A percentile compares a stretch with the other conserved stretches of the same genome.
These are phyloP conservation scores for Bretziella fagacearum DNA, from an alignment of 2,329 filamentous ascomycete genomes.

Conservation along the genomic window DNA sequence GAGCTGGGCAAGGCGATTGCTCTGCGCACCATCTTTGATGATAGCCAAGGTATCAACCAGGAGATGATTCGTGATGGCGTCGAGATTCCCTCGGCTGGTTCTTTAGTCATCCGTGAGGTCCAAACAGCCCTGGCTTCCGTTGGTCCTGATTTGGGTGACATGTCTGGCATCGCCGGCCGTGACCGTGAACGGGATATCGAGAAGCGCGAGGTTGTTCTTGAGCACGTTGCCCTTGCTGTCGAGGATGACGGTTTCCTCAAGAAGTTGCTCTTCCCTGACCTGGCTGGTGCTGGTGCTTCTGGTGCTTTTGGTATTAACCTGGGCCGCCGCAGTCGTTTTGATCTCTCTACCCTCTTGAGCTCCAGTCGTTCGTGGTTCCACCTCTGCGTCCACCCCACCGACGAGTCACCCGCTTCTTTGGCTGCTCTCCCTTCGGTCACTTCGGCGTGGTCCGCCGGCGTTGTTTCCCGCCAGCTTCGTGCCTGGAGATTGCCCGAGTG, in stretches of 20 bases:
- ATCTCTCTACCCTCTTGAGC: slow-evolving; percentile 54
- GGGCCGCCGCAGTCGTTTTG: slow-evolving; percentile 61
- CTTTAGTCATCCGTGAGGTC: slow-evolving; percentile 77
- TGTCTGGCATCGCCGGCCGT: slow-evolving; percentile 45
- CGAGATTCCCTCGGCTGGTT: slow-evolving; percentile 53
- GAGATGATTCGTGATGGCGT: slow-evolving; percentile 97
- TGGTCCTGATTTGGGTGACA: slow-evolving; percentile 63
- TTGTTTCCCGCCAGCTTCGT: slow-evolving; percentile 80
- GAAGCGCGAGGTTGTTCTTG: slow-evolving; percentile 63
- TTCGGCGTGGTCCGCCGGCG: slow-evolving; percentile 84
- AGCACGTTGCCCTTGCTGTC: slow-evolving; percentile 69
- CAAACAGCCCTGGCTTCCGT: slow-evolving; percentile 60
- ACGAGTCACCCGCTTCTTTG: slow-evolving; percentile 60
- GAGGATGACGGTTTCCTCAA: slow-evolving; percentile 72
- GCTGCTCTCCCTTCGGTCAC: slow-evolving; percentile 54
- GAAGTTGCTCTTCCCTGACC: slow-evolving; percentile 61
- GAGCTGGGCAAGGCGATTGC: slow-evolving; percentile 73
- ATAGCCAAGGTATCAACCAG: slow-evolving; percentile 77
- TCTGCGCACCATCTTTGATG: slow-evolving; percentile 83
- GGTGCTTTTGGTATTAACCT: slow-evolving; percentile 59
- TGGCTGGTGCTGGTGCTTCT: too few species aligned
- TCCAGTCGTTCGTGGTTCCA: slow-evolving; percentile 94
- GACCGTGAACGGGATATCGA: slow-evolving; percentile 68
- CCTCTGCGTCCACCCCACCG: slow-evolving; percentile 76
- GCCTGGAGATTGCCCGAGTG: slow-evolving; percentile 90